Percentiles rank a stretch among this genome's conserved stretches.
Conservation (phyloP, 1,284 basidiomycete genomes). For the Microbotryum violaceum region DNA sequence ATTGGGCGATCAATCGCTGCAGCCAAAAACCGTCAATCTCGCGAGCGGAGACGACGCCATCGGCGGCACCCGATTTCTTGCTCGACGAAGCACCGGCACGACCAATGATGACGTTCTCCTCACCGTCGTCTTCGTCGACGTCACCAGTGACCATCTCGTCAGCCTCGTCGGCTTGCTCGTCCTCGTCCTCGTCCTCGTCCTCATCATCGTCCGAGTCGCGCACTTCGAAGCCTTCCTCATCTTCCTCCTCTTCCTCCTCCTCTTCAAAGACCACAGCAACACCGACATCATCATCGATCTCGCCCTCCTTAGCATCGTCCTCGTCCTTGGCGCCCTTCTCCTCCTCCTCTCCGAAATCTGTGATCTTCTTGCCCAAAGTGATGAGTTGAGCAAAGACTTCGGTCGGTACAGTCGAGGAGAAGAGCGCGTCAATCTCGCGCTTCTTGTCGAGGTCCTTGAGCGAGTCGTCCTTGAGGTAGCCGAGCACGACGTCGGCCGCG, state of each 20-base stretch:
- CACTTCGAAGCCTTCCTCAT: constrained; percentile 49
- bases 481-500: constrained; percentile 84
- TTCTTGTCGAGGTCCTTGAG: constrained; percentile 98
- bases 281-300: constrained; percentile 67
- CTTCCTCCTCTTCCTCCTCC: constrained; percentile 78
- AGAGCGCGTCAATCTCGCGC: constrained; percentile 78
- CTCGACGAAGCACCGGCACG: constrained; percentile 52
- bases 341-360: constrained; percentile 72
- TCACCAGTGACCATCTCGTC: constrained; percentile 43
- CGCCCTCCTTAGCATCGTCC: constrained; percentile 57
- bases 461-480: constrained; percentile 79
- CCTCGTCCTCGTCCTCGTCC: constrained; percentile 49
- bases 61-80: constrained; percentile 48
- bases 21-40: constrained; percentile 97
- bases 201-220: constrained; percentile 52
- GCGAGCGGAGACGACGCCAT: constrained; percentile 65
- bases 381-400: constrained; percentile 81
- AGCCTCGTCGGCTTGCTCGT: constrained; percentile 39
- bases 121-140: constrained; percentile 52
- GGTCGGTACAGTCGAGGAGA: constrained; percentile 56
- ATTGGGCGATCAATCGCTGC: constrained; percentile 80
- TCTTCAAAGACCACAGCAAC: constrained; percentile 96
- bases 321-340: constrained; percentile 71
- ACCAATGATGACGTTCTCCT: constrained; percentile 53
- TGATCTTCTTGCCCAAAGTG: constrained; percentile 87